Evolutionary conservation across 2,329 filamentous ascomycete species (phyloP).

Genomic region (Aureobasidium uvarum): DNA sequence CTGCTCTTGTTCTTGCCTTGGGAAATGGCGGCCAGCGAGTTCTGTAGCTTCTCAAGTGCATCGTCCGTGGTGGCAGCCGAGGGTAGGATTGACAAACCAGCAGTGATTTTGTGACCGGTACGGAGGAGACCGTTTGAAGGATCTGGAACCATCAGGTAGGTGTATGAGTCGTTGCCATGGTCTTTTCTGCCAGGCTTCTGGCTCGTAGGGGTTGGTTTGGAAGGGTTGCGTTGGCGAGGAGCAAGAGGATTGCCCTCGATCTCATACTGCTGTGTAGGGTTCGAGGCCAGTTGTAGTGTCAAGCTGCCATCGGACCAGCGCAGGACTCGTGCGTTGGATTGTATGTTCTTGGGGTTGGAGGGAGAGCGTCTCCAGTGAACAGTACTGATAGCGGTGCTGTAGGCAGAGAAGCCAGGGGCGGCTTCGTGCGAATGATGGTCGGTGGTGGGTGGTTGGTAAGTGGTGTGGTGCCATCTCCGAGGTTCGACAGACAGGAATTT

Average conservation of each 20-base stretch:
- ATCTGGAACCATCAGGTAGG: conserved; percentile 72
- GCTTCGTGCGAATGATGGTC: conserved; percentile 53
- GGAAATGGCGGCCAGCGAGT: conserved; percentile 63
- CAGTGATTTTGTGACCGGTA: conserved; percentile 72
- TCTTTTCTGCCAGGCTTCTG: conserved; percentile 51
- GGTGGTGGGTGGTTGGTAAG: conserved; percentile 63
- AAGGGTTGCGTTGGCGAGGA: conserved; percentile 54
- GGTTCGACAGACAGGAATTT: conserved; percentile 70
- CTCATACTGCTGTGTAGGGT: conserved; percentile 68
- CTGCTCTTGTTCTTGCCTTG: conserved; percentile 54
- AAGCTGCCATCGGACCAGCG: conserved; percentile 78
- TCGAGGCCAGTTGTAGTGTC: conserved; percentile 69
- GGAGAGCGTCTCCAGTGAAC: conserved; percentile 68
- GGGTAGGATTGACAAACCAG: conserved; percentile 67
- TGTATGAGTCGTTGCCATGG: conserved; percentile 68
- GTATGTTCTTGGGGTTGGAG: conserved; percentile 61
- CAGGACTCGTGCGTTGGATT: conserved; percentile 72
- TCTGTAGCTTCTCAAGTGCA: conserved; percentile 66
- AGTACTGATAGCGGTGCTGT: conserved; percentile 64
- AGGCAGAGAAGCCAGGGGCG: conserved; percentile 56
- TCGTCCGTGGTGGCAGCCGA: conserved; percentile 68
- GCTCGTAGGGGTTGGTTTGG: conserved; percentile 50
- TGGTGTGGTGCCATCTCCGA: conserved; percentile 63
- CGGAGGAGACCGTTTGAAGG: conserved; percentile 66
- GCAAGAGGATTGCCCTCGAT: conserved; percentile 68